Percentiles rank a stretch among this genome's conserved stretches.
Conservation (phyloP, 768 basidiomycete genomes). For the Lepiota venenata region DNA sequence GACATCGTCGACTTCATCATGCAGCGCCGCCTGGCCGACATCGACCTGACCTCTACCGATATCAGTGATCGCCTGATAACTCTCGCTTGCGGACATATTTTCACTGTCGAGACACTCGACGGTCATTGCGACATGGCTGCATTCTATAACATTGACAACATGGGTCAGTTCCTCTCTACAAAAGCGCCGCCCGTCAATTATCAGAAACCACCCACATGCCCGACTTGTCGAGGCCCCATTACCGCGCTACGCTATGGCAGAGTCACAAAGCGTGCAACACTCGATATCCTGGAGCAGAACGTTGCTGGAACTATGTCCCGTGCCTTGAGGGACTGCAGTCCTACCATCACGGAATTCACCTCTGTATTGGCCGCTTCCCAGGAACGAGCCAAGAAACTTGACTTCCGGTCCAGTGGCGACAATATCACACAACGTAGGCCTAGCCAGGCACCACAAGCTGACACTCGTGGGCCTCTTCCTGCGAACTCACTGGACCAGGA, state of each 20-base stretch:
- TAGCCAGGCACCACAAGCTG: not conserved
- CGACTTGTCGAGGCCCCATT: slow-evolving; percentile 57
- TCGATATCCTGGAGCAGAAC: slow-evolving; percentile 67
- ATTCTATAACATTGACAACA: slow-evolving; percentile 40
- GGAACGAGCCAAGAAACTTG: slow-evolving; percentile 17
- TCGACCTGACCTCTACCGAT: slow-evolving; percentile 32
- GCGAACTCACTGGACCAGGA: slow-evolving; percentile 16
- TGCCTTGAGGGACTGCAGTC: slow-evolving; percentile 30
- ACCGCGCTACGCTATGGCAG: slow-evolving; percentile 59
- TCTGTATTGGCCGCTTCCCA: slow-evolving; percentile 9
- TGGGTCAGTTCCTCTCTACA: slow-evolving; percentile 32
- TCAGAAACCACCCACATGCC: slow-evolving; percentile 50
- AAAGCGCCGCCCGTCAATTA: slow-evolving; percentile 25
- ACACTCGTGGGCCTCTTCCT: slow-evolving; percentile 8
- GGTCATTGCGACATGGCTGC: slow-evolving; percentile 48
- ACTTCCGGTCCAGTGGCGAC: not conserved
- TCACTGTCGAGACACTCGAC: slow-evolving; percentile 72
- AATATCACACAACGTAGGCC: not conserved
- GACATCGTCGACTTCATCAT: slow-evolving; percentile 60
- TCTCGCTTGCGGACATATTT: slow-evolving; percentile 60
- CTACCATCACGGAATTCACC: slow-evolving; percentile 26
- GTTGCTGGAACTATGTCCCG: slow-evolving; percentile 49
- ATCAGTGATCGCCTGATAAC: slow-evolving; percentile 57
- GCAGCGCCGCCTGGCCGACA: slow-evolving; percentile 45
- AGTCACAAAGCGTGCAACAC: slow-evolving; percentile 54